Evolutionary conservation across 352 stramenopile genomes (phyloP), one percentile per base, ranked within the genome.

Genomic region (Phytophthora uliginosa): DNA sequence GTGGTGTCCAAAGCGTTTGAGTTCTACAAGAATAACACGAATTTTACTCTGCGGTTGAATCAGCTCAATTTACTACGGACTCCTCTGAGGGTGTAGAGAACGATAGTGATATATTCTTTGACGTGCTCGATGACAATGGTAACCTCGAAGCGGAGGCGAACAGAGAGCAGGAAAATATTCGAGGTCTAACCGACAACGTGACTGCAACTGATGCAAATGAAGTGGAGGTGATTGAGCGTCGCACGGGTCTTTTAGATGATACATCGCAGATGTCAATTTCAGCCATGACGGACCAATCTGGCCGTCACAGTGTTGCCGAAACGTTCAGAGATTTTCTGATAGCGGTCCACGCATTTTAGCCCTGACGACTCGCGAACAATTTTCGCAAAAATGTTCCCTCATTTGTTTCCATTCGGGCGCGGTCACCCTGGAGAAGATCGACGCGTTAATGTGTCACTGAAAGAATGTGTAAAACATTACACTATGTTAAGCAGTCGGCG

Each of bases 391-490:
- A 40, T 53, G 22, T 63, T 63, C 33, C 40, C 57, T 13, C 57
- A 63, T 13, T 54, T 63, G 17, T 63, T 51, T 42, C 58, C 63
- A 7, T 70, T 53, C 22, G 63, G 53, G 8, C 10, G 42, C 20
- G 63, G 63, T 13, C 54, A 70, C 26, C 63, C 63, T 6, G 54
- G 53, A 9, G 63, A 70, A 24, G 2, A n/a, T 13, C 40, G 57
- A 15, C 17, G 40, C 17, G 42, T 68, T 51, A 20, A 17, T n/a
- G 36, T 67, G 17, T 59, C 50, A 8, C 22, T 62, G 20, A 36
- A 73, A 26, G 58, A 47, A 50, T 73, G 66, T 34, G 45, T 73
- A 17, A 56, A 61, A 26, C 38, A 67, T 31, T 73, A 73, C 24
- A n/a, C 24, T 33, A 24, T 55, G 40, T 40, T 67, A 2, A 73